A percentile compares a stretch with the other conserved stretches of the same genome.
These are phyloP conservation scores for Aspergillus avenaceus DNA, from an alignment of 495 filamentous ascomycete genomes.

Conservation along the genomic window DNA sequence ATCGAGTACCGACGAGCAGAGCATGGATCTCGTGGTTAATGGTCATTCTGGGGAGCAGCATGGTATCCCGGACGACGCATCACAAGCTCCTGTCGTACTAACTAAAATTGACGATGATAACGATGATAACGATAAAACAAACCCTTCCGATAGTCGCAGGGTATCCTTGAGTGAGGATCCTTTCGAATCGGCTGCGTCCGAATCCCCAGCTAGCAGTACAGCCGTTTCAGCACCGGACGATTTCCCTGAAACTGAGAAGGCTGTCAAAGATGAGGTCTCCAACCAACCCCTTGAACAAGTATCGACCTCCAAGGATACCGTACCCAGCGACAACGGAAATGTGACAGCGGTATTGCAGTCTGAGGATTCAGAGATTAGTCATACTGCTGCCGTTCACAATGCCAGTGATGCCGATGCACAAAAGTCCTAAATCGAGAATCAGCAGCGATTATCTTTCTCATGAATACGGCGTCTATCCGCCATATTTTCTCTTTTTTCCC, in stretches of 20 bases:
- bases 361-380: neutral
- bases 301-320: neutral
- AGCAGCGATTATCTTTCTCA: neutral
- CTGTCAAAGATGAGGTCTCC: neutral
- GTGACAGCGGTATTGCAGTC: neutral
- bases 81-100: neutral
- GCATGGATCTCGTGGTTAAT: neutral
- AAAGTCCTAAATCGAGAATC: neutral
- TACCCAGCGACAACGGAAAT: neutral
- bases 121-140: neutral
- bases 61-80: neutral
- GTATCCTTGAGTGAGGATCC: constrained; percentile 8
- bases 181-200: constrained; percentile 11
- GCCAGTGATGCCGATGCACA: too few species aligned
- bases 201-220: constrained; percentile 5
- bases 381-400: too few species aligned
- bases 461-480: too few species aligned
- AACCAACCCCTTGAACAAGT: neutral
- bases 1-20: neutral
- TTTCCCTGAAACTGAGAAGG: neutral
- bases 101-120: neutral
- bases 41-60: neutral
- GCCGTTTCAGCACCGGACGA: constrained; percentile 5
- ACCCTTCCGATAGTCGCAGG: neutral
- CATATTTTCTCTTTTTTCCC: neutral